Evolutionary conservation across 2,329 filamentous ascomycete genomes (phyloP), one percentile per base, ranked within the genome.

Genomic region (Paracamarosporium sp.): DNA sequence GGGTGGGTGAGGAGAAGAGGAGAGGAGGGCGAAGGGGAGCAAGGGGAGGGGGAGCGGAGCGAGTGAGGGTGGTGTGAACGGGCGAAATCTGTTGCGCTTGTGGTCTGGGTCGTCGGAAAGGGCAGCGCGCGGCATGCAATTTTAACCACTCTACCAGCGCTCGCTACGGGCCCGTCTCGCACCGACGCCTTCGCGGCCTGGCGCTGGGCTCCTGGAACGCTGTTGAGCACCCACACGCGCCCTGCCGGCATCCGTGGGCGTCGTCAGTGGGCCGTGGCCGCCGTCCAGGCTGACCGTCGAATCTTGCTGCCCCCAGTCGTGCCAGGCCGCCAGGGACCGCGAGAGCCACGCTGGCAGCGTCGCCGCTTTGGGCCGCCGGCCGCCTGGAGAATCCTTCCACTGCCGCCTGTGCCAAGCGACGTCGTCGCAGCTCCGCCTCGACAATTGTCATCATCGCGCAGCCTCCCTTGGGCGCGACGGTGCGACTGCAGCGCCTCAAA

Each of bases 261-360:
- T n/a, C n/a, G n/a, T n/a, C n/a, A n/a, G n/a, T n/a, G n/a, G n/a
- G n/a, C n/a, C n/a, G n/a, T n/a, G n/a, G n/a, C n/a, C n/a, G n/a
- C n/a, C n/a, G n/a, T n/a, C n/a, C n/a, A n/a, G n/a, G n/a, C n/a
- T n/a, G n/a, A n/a, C n/a, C n/a, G n/a, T n/a, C n/a, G n/a, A n/a
- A n/a, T n/a, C n/a, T n/a, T n/a, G n/a, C n/a, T n/a, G n/a, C 54
- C 50, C 60, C 62, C 59, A 63, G 61, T 51, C 53, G 58, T 70
- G 67, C 63, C n/a, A n/a, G n/a, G 60, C 50, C 43, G 52, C 56
- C 63, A 70, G 64, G 64, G 63, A 67, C 61, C 59, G 50, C 47
- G 59, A 56, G 67, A 67, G 71, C 70, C 68, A 73, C 68, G 66
- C 70, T 68, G 63, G 47, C 61, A 57, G 43, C 48, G 36, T 53